Base-by-base conservation (phyloP, 257 asterid genomes). In the Scutellaria baicalensis region DNA sequence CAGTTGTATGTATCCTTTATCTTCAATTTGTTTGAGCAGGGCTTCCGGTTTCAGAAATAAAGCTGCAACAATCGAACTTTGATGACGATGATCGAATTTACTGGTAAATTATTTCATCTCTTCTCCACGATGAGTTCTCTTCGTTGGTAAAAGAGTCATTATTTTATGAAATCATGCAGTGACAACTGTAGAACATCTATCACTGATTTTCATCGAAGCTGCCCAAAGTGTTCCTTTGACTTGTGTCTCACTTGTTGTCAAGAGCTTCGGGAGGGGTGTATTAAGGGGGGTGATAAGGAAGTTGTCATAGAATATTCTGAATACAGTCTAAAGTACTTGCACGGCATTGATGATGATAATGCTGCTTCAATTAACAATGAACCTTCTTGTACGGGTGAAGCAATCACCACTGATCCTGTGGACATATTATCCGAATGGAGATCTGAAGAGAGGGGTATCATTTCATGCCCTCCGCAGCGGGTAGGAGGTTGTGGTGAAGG, bases 201-300 rank as follows among this genome's bases (percentile, higher is more conserved):
- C 67, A 74, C 69, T 81, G 97, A 92, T 73, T 79, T 80, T 49
- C 92, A 89, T 68, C 79, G 95, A 63, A 93, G 89, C 86, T 91
- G 97, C 76, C 79, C 83, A 18, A 66, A 9, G 23, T 93, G 99
- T 71, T 72, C 85, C 62, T 93, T 82, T 80, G 93, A 91, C 64
- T 84, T 93, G 64, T 93, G 99, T 77, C 86, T 91, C 60, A 75
- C 77, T 52, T 93, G 99, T 75, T 93, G 91, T 73, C 84, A 55
- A 69, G 99, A 93, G 81, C 76, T 93, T 42, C 84, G 96, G 55
- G 82, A 68, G 64, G 96, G 95, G 59, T 44, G 58, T 62, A 72
- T 86, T 39, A 81, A 21, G 40, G 87, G 88, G 42, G 78, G 75
- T 69, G 92, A 76, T 47, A 45, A 72, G 71, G 88, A 74, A 16